A percentile compares a stretch with the other conserved stretches of the same genome.
Conservation (phyloP, 163 green algal genomes). For the Chlamydomonas reinhardtii region DNA sequence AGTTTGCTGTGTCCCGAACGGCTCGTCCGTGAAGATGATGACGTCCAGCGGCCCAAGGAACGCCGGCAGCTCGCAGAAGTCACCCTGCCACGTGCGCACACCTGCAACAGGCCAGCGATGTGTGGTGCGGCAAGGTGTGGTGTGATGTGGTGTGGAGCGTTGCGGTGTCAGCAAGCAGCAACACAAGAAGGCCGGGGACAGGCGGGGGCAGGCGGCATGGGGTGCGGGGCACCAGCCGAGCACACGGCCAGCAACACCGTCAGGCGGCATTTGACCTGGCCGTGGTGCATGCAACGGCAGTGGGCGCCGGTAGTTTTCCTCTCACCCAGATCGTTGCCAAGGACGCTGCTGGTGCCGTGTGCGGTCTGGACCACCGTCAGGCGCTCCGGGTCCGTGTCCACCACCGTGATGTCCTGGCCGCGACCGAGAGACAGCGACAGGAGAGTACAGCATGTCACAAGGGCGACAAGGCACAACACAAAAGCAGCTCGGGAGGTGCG, state of each 20-base stretch:
- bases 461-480: no score
- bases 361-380: conserved; percentile 63
- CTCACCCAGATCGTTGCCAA: conserved; percentile 72
- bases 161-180: no score
- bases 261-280: no score
- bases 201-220: no score
- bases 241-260: no score
- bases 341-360: conserved; percentile 30
- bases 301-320: no score
- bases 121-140: background rate
- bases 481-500: no score
- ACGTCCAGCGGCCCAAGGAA: conserved; percentile 78
- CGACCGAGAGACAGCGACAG: no score
- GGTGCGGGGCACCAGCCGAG: no score
- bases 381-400: conserved; percentile 77
- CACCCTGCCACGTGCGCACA: conserved; percentile 82
- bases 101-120: conserved; percentile 18
- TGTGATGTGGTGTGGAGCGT: no score
- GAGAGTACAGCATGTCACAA: background rate
- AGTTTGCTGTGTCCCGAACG: conserved; percentile 80
- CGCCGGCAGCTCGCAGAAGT: conserved; percentile 78
- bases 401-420: conserved; percentile 76
- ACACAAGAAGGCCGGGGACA: no score
- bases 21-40: conserved; percentile 80
- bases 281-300: no score